Percentiles rank a stretch among this genome's conserved stretches.
phyloP scores from a whole-genome alignment of 2,329 filamentous ascomycete species.

The Epichloe gansuensis region DNA sequence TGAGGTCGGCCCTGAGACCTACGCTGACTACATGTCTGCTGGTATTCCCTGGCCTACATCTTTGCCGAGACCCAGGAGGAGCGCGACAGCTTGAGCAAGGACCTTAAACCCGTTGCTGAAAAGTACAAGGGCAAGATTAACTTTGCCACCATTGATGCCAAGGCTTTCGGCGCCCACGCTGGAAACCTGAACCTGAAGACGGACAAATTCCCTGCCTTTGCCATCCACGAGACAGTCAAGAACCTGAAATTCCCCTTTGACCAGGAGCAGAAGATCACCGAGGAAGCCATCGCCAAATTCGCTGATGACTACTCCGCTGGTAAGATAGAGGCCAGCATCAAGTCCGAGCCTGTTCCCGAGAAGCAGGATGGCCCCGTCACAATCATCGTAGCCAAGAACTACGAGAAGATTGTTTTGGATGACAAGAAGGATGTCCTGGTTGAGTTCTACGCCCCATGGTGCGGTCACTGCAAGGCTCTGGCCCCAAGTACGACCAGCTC shows the following conservation, averaged over 20 bases:
- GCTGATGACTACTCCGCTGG: conserved; percentile 75
- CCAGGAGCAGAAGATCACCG: conserved; percentile 66
- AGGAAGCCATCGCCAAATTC: conserved; percentile 62
- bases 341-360: conserved; percentile 95
- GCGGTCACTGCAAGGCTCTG: conserved; percentile 97
- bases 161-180: conserved; percentile 86
- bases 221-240: conserved; percentile 89
- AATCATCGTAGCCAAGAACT: conserved; percentile 85
- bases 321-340: conserved; percentile 92
- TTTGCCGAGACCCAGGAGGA: conserved; percentile 89
- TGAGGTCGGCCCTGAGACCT: conserved; percentile 94
- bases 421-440: conserved; percentile 93
- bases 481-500: conserved; percentile 92
- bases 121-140: conserved; percentile 91
- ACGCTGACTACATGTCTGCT: conserved; percentile 85
- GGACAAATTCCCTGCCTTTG: conserved; percentile 92
- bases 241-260: conserved; percentile 96
- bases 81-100: conserved; percentile 63
- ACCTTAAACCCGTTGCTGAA: conserved; percentile 77
- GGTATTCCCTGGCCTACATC: conserved; percentile 90
- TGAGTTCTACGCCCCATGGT: conserved; percentile 99
- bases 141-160: conserved; percentile 96
- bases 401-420: conserved; percentile 82
- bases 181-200: conserved; percentile 94
- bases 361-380: conserved; percentile 80